A percentile compares a stretch with the other conserved stretches of the same genome.
phyloP scores from a whole-genome alignment of 2,329 filamentous ascomycete species.

The Pseudogymnoascus sp. region DNA sequence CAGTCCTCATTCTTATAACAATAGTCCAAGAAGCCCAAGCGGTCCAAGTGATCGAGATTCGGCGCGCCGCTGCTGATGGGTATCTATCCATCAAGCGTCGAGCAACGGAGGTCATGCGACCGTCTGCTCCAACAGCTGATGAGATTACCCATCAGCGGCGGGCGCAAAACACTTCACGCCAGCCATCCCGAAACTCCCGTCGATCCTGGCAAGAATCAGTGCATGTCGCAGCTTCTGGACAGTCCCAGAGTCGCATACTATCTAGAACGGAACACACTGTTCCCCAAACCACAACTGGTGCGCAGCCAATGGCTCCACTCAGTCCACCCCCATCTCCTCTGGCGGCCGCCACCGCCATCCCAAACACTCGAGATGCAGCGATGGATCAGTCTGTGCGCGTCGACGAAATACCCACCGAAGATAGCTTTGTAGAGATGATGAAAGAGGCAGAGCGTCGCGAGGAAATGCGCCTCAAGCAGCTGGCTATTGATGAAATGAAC shows the following conservation, averaged over 20 bases:
- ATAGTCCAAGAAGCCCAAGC: background rate
- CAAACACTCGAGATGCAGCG: background rate
- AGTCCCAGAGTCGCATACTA: background rate
- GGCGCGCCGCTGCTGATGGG: background rate
- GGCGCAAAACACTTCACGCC: background rate
- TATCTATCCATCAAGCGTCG: background rate
- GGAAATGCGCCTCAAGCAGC: background rate
- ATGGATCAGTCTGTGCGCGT: background rate
- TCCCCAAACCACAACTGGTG: background rate
- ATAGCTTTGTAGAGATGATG: background rate
- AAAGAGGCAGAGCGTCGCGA: background rate
- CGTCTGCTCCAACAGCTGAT: background rate
- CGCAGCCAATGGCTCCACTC: background rate
- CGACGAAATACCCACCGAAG: background rate
- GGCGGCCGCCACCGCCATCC: background rate
- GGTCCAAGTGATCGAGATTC: background rate
- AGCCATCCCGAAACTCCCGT: background rate
- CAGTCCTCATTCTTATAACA: background rate
- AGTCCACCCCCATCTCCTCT: background rate
- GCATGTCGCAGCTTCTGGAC: background rate
- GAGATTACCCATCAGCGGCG: background rate
- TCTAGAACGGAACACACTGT: background rate
- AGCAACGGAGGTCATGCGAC: background rate
- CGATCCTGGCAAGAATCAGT: background rate
- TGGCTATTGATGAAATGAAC: background rate